Percentiles rank a stretch among this genome's conserved stretches.
Evolutionary conservation across 2,329 filamentous ascomycete species (phyloP).

Genomic region (Pseudogymnoascus sp.): DNA sequence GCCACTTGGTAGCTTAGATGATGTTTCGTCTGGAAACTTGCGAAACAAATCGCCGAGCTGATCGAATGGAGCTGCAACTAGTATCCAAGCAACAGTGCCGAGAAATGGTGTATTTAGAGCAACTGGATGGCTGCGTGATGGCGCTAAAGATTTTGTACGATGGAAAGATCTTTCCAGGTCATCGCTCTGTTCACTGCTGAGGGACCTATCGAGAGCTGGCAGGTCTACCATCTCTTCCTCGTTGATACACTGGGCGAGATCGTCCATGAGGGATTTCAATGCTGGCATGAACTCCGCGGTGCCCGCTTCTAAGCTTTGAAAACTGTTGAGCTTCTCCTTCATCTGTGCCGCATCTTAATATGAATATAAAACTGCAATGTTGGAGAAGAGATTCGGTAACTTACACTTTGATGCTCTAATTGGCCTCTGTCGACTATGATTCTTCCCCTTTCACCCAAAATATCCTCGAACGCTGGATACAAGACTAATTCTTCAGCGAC

Average conservation of each 20-base stretch:
- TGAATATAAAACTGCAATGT: background rate
- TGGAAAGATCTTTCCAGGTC: too few species aligned
- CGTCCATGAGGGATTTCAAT: slow-evolving; percentile 37
- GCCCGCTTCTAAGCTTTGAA: slow-evolving; percentile 38
- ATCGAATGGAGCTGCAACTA: too few species aligned
- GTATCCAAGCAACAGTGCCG: too few species aligned
- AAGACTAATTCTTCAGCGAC: slow-evolving; percentile 44
- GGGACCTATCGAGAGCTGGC: too few species aligned
- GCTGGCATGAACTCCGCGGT: slow-evolving; percentile 38
- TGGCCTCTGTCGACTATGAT: slow-evolving; percentile 41
- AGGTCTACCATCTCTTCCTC: too few species aligned
- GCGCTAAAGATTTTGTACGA: too few species aligned
- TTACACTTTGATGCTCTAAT: slow-evolving; percentile 38
- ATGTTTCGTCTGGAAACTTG: too few species aligned
- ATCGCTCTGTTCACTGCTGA: too few species aligned
- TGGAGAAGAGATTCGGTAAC: background rate
- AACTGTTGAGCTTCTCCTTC: slow-evolving; percentile 42
- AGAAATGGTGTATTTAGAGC: too few species aligned
- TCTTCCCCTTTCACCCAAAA: slow-evolving; percentile 38
- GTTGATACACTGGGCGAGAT: slow-evolving; percentile 39
- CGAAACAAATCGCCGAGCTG: too few species aligned
- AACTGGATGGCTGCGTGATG: too few species aligned
- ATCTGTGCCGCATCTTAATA: slow-evolving; percentile 31
- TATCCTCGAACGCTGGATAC: slow-evolving; percentile 46
- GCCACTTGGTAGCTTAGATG: too few species aligned